phyloP scores from a whole-genome alignment of 73 alveolate genomes.

The Paramecium sexaurelia region DNA sequence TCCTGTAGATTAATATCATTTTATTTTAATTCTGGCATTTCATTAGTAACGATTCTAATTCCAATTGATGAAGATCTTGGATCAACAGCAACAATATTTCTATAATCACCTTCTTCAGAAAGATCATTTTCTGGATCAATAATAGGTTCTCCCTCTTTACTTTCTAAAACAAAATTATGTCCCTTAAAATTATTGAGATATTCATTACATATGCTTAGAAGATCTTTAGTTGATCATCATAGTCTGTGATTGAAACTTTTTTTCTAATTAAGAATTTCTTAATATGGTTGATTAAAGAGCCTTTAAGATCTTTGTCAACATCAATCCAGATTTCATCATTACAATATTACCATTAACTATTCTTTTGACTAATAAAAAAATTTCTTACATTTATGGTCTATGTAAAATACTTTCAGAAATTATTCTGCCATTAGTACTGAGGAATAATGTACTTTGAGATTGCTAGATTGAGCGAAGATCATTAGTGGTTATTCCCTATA shows the following conservation, averaged over 20 bases:
- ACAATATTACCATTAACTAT: not conserved
- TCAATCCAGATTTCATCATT: conserved; percentile 71
- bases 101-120: conserved; percentile 63
- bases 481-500: not conserved
- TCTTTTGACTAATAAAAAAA: not conserved
- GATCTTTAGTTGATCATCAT: not conserved
- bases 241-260: conserved; percentile 57
- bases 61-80: conserved; percentile 71
- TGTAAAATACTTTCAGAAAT: not conserved
- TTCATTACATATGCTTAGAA: conserved; percentile 6
- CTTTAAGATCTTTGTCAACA: not conserved
- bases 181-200: not conserved
- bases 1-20: not conserved
- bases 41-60: conserved; percentile 71
- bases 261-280: conserved; percentile 68
- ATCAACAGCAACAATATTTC: conserved; percentile 64
- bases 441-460: not conserved
- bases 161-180: not conserved
- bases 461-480: not conserved
- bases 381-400: not conserved
- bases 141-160: conserved; percentile 65
- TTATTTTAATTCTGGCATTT: conserved; percentile 44
- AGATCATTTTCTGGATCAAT: conserved; percentile 10
- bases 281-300: conserved; percentile 47
- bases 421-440: not conserved